Evolutionary conservation across 495 filamentous ascomycete genomes (phyloP).

Genomic region (Glutinoglossum americanum): DNA sequence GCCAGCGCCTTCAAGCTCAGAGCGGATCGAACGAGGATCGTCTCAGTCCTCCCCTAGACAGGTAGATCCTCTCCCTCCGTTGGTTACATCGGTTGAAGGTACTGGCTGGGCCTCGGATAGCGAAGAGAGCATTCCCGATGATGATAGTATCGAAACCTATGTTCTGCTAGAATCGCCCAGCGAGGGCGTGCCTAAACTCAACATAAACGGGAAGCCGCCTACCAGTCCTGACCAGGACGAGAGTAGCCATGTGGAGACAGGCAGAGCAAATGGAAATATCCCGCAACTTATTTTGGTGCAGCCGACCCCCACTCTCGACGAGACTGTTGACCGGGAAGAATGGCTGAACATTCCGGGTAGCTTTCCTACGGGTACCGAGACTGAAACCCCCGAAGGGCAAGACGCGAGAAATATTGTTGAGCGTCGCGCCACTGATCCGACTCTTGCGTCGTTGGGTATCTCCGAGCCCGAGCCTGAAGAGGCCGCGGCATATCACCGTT

Average conservation of each 20-base stretch:
- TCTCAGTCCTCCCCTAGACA: constrained; percentile 5
- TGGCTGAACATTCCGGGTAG: constrained; percentile 21
- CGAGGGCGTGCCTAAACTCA: not conserved
- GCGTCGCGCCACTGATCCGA: constrained; percentile 3
- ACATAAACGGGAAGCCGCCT: not conserved
- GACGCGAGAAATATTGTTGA: not conserved
- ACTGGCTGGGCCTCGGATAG: constrained; percentile 30
- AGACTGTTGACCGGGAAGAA: constrained; percentile 8
- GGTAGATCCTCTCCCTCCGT: constrained; percentile 39
- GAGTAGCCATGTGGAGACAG: not conserved
- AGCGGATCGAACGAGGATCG: not conserved
- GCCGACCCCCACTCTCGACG: constrained; percentile 24
- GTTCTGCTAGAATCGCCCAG: not conserved
- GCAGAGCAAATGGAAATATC: constrained; percentile 8
- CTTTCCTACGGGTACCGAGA: constrained; percentile 5
- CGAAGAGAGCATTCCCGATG: constrained; percentile 3
- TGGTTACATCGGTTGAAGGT: constrained; percentile 44
- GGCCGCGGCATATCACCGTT: constrained; percentile 7
- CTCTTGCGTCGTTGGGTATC: constrained; percentile 19
- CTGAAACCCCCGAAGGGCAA: not conserved
- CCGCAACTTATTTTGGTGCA: constrained; percentile 28
- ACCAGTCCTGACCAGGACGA: not conserved
- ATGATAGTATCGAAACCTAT: not conserved
- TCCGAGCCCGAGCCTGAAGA: constrained; percentile 17
- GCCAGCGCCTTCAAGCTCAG: not conserved